Conservation (phyloP, 108 stramenopile species). For the Parietichytrium sp. region DNA sequence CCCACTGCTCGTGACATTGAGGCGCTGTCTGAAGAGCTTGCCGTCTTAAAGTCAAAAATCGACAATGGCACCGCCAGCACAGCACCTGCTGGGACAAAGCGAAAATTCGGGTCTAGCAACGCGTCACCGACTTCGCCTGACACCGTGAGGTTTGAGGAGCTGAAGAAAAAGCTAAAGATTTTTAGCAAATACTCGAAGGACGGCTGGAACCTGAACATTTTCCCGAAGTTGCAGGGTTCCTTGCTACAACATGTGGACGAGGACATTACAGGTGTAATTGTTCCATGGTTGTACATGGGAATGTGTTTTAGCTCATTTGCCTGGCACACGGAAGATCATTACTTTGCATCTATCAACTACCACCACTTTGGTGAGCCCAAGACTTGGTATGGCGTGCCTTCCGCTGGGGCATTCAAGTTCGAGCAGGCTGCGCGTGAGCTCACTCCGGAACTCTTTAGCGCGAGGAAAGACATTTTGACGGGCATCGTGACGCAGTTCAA, state of each 20-base stretch:
- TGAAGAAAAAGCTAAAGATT: neutral
- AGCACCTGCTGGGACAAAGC: constrained; percentile 49
- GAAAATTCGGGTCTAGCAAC: neutral
- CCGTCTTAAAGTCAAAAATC: neutral
- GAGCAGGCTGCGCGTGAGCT: constrained; percentile 56
- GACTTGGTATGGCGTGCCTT: constrained; percentile 92
- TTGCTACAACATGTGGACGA: constrained; percentile 83
- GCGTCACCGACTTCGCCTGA: neutral
- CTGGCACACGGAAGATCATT: constrained; percentile 99
- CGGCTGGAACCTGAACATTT: constrained; percentile 98
- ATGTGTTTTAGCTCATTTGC: constrained; percentile 93
- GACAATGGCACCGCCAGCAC: neutral
- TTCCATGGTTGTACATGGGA: constrained; percentile 89
- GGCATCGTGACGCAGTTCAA: constrained; percentile 92
- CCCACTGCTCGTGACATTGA: constrained; percentile 8
- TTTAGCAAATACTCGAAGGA: constrained; percentile 44
- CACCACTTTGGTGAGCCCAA: constrained; percentile 92
- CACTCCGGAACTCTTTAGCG: constrained; percentile 78
- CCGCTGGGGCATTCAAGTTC: constrained; percentile 30
- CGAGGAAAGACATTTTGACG: constrained; percentile 83
- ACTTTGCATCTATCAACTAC: constrained; percentile 96
- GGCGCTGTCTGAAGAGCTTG: neutral
- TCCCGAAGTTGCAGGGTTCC: constrained; percentile 77
- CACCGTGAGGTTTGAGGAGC: neutral
- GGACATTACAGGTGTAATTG: constrained; percentile 91